Evolutionary conservation across 2,329 filamentous ascomycete species (phyloP), one percentile per base, ranked within the genome.

Genomic region (Xylaria sp.): DNA sequence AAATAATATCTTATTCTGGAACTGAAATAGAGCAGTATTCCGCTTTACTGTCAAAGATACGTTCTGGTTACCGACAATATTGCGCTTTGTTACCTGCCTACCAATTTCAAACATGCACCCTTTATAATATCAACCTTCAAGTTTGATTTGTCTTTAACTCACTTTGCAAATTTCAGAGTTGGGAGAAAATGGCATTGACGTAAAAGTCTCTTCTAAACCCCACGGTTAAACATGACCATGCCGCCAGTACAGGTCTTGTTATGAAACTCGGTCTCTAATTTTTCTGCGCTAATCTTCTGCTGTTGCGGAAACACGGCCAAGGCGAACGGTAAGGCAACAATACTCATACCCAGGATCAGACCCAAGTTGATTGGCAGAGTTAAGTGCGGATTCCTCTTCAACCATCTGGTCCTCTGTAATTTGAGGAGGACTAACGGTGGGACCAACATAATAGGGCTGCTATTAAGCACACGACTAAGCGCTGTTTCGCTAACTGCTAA

Each of bases 401-500:
- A 82, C 93, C 93, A 98, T 68, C 91, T 86, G 62, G 89, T 92
- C 81, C 90, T 87, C 85, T 98, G 94, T 75, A 98, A 84, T 73
- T 90, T 86, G 62, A 98, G 92, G 61, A 98, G 86, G 29, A 96
- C 83, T 78, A 99, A 84, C 25, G 96, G 93, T 48, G 96, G 96
- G 51, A 99, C 85, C n/a, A 97, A 93, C 96, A 99, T 99, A 82
- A 98, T 95, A 13, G 96, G 96, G 12, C 93, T 97, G 69, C 93
- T 92, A 81, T 98, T 98, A 76, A 98, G 85, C 69, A 98, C 94
- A 68, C 96, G 89, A 74, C 92, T 96, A 55, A 97, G 84, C 1
- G 96, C 96, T 54, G 96, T 98, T 84, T 99, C 95, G 69, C 90
- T 91, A 1, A 99, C 96, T 13, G 96, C 96, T 27, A 98, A 82